These are phyloP conservation scores for Dichomitus squalens DNA, from an alignment of 1,284 basidiomycete genomes.

Conservation along the genomic window DNA sequence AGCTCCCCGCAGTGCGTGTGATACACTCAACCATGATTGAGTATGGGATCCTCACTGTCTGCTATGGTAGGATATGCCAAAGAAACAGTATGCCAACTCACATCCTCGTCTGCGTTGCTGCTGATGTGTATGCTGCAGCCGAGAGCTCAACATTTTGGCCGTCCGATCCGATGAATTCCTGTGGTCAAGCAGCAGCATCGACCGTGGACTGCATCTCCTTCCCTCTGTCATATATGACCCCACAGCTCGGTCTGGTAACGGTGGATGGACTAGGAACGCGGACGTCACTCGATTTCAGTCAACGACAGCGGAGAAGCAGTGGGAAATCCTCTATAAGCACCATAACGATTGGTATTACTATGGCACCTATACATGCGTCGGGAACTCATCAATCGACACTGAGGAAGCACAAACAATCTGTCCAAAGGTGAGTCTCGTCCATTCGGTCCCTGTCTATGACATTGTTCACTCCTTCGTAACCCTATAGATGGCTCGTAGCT, in stretches of 20 bases:
- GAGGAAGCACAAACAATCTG: neutral
- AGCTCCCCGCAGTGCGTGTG: neutral
- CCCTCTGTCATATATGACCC: constrained; percentile 5
- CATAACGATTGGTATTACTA: constrained; percentile 11
- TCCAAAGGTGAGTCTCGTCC: neutral
- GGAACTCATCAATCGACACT: neutral
- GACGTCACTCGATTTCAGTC: neutral
- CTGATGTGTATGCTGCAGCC: neutral
- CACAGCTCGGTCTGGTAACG: neutral
- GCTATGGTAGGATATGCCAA: neutral
- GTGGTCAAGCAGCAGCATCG: neutral
- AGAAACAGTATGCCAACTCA: neutral
- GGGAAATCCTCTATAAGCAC: constrained; percentile 1
- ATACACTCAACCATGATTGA: neutral
- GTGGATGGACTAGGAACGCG: neutral
- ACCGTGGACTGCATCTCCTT: neutral
- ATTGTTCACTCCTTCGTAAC: neutral
- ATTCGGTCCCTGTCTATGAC: neutral
- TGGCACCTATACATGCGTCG: constrained; percentile 10
- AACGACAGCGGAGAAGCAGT: neutral
- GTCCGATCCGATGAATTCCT: neutral
- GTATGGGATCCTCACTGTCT: neutral
- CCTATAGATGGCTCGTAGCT: neutral
- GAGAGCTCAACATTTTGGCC: neutral
- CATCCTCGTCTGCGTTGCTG: neutral